phyloP scores from a whole-genome alignment of 2,329 filamentous ascomycete genomes.

The Magnaporthiopsis rhizophila region DNA sequence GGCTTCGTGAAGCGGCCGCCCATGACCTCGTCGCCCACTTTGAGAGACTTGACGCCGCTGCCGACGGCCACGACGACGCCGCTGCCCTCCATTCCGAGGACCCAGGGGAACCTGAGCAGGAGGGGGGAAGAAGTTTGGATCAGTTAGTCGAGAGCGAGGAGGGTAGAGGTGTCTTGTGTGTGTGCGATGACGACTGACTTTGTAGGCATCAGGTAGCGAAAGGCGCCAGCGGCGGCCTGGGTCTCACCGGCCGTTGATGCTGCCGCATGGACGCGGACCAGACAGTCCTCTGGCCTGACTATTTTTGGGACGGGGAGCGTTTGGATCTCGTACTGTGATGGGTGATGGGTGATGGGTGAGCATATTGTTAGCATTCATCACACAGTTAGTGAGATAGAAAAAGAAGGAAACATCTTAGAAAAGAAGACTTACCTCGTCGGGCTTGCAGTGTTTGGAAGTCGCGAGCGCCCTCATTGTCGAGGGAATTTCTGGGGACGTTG shows the following conservation, averaged over 20 bases:
- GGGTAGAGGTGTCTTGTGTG: too few species aligned
- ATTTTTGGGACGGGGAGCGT: constrained; percentile 38
- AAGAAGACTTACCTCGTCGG: constrained; percentile 15
- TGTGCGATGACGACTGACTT: constrained; percentile 14
- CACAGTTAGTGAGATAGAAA: not conserved
- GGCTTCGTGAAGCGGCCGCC: constrained; percentile 30
- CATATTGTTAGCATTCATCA: not conserved
- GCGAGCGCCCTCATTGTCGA: constrained; percentile 35
- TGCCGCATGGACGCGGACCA: constrained; percentile 31
- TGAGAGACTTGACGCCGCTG: constrained; percentile 19
- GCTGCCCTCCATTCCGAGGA: constrained; percentile 19
- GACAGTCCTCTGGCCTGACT: constrained; percentile 31
- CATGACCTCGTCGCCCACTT: constrained; percentile 30
- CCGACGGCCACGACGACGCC: constrained; percentile 24
- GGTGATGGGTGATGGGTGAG: too few species aligned
- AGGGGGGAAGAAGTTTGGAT: too few species aligned
- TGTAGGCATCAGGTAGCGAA: constrained; percentile 18
- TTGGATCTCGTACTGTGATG: constrained; percentile 27
- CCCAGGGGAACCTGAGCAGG: constrained; percentile 16
- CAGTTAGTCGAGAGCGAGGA: not conserved
- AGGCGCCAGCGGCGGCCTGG: constrained; percentile 19
- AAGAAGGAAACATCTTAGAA: too few species aligned
- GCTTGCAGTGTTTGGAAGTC: constrained; percentile 29
- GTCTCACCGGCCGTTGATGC: constrained; percentile 28
- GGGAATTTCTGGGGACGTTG: not conserved